Evolutionary conservation across 495 filamentous ascomycete genomes (phyloP), one percentile per base, ranked within the genome.

Genomic region (Choiromyces venosus): DNA sequence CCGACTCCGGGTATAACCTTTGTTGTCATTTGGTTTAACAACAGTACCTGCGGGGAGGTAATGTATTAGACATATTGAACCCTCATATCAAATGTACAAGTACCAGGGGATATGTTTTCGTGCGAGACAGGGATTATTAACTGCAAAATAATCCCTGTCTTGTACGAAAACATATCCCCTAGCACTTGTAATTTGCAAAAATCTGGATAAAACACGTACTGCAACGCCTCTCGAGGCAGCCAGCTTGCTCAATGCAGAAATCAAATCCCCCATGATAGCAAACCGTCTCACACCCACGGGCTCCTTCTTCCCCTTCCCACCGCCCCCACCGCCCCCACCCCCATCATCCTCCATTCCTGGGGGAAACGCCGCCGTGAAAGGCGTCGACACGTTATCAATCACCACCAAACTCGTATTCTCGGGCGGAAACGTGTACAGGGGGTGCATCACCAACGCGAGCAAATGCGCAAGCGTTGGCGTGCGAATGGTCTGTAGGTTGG

Each of bases 331-430:
- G 9, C 46, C 46, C 46, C 46, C 46, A 56, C 25, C 10, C 52
- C 52, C 52, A 12, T 68, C 76, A 46, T 73, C 71, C 10, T 78
- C 79, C 8, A 72, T 65, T 21, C 79, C 79, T 1, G 79, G 73
- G 12, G 89, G 90, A 70, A 93, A 93, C 56, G 93, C 90, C 67
- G 89, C 85, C 69, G 89, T 88, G 74, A 95, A 85, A n/a, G 91
- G 84, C 19, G 87, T 88, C 12, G 92, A 92, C 25, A 95, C 82
- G 0, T 89, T 89, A 80, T 95, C 92, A 76, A 97, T 84, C 14
- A 96, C 85, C n/a, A 97, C 76, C 1, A 96, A 84, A 29, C 82
- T 84, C 6, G 90, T 90, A 36, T 83, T 82, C 39, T 79, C 73
- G 0, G 89, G 89, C 21, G 92, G 86, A 79, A 91, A 89, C 35